Conservation (phyloP, 768 basidiomycete species). For the Agaricus subrufescens region DNA sequence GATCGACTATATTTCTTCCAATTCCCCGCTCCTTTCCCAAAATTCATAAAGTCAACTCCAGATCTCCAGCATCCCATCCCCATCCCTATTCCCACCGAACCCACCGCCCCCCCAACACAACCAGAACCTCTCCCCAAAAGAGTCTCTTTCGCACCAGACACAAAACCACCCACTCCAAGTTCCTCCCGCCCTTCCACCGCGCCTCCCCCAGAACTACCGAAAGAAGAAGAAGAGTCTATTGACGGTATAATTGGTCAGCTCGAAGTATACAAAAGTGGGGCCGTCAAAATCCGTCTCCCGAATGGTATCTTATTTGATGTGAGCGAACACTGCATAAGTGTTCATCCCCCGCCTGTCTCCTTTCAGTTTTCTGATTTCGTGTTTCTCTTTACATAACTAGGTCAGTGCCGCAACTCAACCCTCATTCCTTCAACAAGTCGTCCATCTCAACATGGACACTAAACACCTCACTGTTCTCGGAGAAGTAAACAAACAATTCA, state of each 20-base stretch:
- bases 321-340: slow-evolving; percentile 16
- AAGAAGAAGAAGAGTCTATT: slow-evolving; percentile 33
- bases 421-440: slow-evolving; percentile 86
- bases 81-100: slow-evolving; percentile 19
- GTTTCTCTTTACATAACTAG: slow-evolving; percentile 27
- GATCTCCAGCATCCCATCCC: slow-evolving; percentile 16
- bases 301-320: slow-evolving; percentile 86
- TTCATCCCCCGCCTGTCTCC: background rate
- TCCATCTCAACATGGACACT: slow-evolving; percentile 56
- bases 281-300: slow-evolving; percentile 79
- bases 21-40: slow-evolving; percentile 83
- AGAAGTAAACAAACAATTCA: slow-evolving; percentile 82
- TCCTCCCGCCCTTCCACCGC: slow-evolving; percentile 23
- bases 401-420: slow-evolving; percentile 79
- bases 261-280: slow-evolving; percentile 81
- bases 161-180: slow-evolving; percentile 35
- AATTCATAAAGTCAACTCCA: slow-evolving; percentile 32
- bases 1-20: slow-evolving; percentile 86
- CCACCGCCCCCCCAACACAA: background rate
- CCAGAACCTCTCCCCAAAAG: slow-evolving; percentile 30
- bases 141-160: slow-evolving; percentile 63
- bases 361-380: background rate
- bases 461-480: slow-evolving; percentile 72
- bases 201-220: slow-evolving; percentile 21
- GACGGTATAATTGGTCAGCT: slow-evolving; percentile 83